A percentile compares a stretch with the other conserved stretches of the same genome.
Conservation (phyloP, 2,329 filamentous ascomycete genomes). For the Pseudocercospora crystallina region DNA sequence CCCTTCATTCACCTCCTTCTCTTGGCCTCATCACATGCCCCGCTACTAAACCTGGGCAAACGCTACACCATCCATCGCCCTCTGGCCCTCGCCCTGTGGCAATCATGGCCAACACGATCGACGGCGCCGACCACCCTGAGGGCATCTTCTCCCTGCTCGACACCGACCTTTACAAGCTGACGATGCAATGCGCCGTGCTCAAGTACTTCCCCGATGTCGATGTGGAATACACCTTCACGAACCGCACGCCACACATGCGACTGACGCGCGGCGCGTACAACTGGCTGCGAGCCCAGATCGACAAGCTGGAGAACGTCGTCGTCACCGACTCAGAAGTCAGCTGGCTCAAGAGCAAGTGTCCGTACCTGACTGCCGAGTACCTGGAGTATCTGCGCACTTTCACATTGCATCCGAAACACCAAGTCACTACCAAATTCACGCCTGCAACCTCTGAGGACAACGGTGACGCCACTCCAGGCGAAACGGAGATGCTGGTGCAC, state of each 20-base stretch:
- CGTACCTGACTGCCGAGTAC: conserved; percentile 76
- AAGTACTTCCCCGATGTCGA: conserved; percentile 81
- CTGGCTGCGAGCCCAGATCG: conserved; percentile 83
- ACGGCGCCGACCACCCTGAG: conserved; percentile 28
- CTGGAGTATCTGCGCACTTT: conserved; percentile 80
- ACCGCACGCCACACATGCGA: conserved; percentile 91
- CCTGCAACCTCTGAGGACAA: conserved; percentile 65
- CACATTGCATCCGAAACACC: conserved; percentile 74
- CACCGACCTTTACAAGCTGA: conserved; percentile 86
- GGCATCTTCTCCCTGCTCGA: conserved; percentile 49
- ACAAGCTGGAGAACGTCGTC: conserved; percentile 77
- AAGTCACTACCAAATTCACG: conserved; percentile 70
- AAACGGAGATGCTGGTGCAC: conserved; percentile 72
- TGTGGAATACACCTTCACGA: conserved; percentile 92
- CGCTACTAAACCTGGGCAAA: not conserved
- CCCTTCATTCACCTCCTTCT: not conserved
- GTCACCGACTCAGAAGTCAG: conserved; percentile 75
- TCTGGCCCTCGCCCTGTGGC: not conserved
- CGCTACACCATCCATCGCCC: not conserved
- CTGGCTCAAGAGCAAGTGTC: conserved; percentile 76
- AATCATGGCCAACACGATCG: conserved; percentile 20
- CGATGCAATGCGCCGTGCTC: conserved; percentile 95
- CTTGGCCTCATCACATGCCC: not conserved
- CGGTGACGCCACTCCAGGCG: conserved; percentile 55
- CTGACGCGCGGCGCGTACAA: conserved; percentile 77